These are phyloP conservation scores for Lanmaoa pseudosensibilis DNA, from an alignment of 768 basidiomycete species.

Conservation along the genomic window DNA sequence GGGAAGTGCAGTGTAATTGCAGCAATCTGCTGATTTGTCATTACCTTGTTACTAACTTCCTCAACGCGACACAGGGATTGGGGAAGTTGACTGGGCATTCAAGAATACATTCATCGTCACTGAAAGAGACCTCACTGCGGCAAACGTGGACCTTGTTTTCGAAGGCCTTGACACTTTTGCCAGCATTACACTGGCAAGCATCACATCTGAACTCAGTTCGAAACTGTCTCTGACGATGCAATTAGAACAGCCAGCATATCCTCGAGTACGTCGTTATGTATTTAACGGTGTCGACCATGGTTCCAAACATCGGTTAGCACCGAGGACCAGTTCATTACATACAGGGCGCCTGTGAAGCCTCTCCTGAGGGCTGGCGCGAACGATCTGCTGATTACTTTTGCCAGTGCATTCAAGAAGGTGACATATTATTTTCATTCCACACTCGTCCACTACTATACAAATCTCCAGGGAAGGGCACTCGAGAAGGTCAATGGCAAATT, in stretches of 20 bases:
- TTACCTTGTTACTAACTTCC: background rate
- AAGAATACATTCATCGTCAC: conserved; percentile 59
- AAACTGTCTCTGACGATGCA: background rate
- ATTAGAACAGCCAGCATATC: conserved; percentile 72
- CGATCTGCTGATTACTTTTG: conserved; percentile 67
- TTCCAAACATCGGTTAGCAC: conserved; percentile 42
- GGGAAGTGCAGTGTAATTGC: conserved; percentile 83
- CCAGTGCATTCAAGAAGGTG: conserved; percentile 72
- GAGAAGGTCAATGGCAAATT: conserved; percentile 65
- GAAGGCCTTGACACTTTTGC: conserved; percentile 93
- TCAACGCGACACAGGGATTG: conserved; percentile 62
- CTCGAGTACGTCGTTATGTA: conserved; percentile 44
- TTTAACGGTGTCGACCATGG: background rate
- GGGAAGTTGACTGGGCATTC: conserved; percentile 86
- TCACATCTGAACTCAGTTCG: background rate
- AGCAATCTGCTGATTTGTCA: background rate
- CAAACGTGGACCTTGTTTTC: conserved; percentile 74
- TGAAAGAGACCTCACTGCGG: conserved; percentile 43
- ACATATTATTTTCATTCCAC: background rate
- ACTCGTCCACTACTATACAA: background rate
- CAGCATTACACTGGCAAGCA: conserved; percentile 58
- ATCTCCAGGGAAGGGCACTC: conserved; percentile 62
- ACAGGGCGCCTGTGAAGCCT: conserved; percentile 61
- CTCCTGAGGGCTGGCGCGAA: conserved; percentile 58
- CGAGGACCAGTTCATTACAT: conserved; percentile 81